Conservation (phyloP, 148 eudicot species). For the Rhododendron ovatum region DNA sequence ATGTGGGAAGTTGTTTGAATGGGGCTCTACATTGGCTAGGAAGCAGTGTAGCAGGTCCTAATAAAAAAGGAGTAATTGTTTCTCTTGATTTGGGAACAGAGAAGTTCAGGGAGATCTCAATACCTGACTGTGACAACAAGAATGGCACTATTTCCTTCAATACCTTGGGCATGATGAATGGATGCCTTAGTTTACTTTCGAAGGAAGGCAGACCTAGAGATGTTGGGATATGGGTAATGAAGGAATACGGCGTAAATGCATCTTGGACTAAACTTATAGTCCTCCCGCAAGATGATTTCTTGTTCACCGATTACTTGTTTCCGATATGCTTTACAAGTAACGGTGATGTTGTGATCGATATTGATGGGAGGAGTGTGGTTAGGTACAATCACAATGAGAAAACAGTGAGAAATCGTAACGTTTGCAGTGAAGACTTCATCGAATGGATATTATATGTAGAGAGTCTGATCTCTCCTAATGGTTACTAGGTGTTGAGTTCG, state of each 20-base stretch:
- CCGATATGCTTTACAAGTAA: background rate
- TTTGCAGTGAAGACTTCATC: background rate
- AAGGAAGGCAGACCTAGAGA: background rate
- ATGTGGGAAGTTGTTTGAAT: background rate
- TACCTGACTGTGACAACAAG: background rate
- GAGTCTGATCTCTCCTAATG: slow-evolving; percentile 10
- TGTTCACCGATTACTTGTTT: background rate
- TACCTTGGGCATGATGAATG: background rate
- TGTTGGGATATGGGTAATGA: slow-evolving; percentile 2
- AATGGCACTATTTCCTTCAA: background rate
- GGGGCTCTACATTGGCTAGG: slow-evolving; percentile 12
- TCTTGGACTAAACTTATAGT: background rate
- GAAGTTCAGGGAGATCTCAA: background rate
- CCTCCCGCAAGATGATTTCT: background rate
- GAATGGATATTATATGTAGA: background rate
- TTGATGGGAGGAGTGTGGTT: background rate
- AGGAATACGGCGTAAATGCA: background rate
- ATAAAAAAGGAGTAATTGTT: background rate
- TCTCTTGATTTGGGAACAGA: background rate
- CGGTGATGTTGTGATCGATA: background rate
- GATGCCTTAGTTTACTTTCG: slow-evolving; percentile 7
- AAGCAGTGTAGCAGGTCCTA: background rate
- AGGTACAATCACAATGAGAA: background rate
- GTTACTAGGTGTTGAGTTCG: background rate
- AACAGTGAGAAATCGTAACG: background rate